Evolutionary conservation across 176 grass and related monocot genomes (phyloP).

Genomic region (Carex scoparia): DNA sequence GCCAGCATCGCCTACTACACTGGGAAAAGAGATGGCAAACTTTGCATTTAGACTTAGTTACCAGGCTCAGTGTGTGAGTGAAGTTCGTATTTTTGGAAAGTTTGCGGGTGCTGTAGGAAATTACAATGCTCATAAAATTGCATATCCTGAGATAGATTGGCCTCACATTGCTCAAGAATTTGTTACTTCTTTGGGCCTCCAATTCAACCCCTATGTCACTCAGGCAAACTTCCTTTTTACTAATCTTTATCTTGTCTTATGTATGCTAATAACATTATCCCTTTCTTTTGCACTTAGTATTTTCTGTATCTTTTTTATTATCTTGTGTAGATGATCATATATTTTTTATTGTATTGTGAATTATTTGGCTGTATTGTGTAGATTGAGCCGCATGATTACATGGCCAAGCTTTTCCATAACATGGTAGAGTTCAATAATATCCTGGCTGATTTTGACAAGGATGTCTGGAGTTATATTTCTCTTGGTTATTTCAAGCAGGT

Average conservation of each 20-base stretch:
- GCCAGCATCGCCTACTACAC: constrained; percentile 91
- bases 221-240: constrained; percentile 44
- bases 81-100: constrained; percentile 68
- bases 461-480: constrained; percentile 95
- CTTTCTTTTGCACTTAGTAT: neutral
- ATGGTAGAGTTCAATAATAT: constrained; percentile 89
- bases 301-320: neutral
- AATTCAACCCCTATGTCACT: constrained; percentile 88
- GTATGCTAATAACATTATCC: neutral
- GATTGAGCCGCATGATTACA: constrained; percentile 98
- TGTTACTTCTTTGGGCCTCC: constrained; percentile 71
- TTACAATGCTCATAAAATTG: constrained; percentile 84
- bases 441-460: constrained; percentile 80
- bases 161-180: constrained; percentile 72
- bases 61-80: constrained; percentile 45
- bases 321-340: neutral
- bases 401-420: constrained; percentile 84
- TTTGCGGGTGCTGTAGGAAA: constrained; percentile 97
- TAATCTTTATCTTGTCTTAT: neutral
- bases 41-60: constrained; percentile 68
- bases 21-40: constrained; percentile 99
- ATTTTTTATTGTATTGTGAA: neutral
- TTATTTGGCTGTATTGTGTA: constrained; percentile 29
- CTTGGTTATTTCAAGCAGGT: constrained; percentile 97
- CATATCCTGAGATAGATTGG: constrained; percentile 86